Evolutionary conservation across 768 basidiomycete species (phyloP).

Genomic region (Mycena metata): DNA sequence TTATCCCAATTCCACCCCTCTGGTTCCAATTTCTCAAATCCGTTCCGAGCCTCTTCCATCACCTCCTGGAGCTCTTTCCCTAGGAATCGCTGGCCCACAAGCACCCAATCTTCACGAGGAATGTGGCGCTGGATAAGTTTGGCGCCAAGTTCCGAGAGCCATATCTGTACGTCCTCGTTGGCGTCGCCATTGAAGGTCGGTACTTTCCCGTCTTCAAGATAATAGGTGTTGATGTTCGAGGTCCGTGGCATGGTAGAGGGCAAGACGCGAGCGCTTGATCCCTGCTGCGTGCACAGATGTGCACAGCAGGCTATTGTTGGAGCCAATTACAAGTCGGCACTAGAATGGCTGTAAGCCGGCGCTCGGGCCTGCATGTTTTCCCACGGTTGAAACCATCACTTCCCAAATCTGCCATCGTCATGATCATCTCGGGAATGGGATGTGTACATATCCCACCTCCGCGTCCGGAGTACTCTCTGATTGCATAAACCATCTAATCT

Average conservation of each 20-base stretch:
- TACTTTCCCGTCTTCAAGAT: neutral
- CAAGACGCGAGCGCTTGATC: too few relatives aligned
- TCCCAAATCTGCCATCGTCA: too few relatives aligned
- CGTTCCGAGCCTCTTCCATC: neutral
- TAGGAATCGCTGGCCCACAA: neutral
- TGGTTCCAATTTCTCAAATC: neutral
- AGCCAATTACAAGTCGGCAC: too few relatives aligned
- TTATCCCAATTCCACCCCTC: constrained; percentile 9
- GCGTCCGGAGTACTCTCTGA: too few relatives aligned
- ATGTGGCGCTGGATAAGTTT: neutral
- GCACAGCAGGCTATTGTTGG: too few relatives aligned
- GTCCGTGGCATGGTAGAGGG: constrained; percentile 4
- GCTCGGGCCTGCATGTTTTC: too few relatives aligned
- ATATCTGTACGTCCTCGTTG: constrained; percentile 2
- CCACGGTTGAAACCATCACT: too few relatives aligned
- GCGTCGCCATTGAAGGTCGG: neutral
- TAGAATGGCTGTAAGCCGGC: too few relatives aligned
- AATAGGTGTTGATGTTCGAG: neutral
- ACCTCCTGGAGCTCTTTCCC: neutral
- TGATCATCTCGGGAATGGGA: too few relatives aligned
- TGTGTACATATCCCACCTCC: too few relatives aligned
- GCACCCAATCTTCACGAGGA: neutral
- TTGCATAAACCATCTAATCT: too few relatives aligned
- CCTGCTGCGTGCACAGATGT: too few relatives aligned
- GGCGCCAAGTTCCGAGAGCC: neutral